Conservation (phyloP, 768 basidiomycete species). For the Podaxis sp. region DNA sequence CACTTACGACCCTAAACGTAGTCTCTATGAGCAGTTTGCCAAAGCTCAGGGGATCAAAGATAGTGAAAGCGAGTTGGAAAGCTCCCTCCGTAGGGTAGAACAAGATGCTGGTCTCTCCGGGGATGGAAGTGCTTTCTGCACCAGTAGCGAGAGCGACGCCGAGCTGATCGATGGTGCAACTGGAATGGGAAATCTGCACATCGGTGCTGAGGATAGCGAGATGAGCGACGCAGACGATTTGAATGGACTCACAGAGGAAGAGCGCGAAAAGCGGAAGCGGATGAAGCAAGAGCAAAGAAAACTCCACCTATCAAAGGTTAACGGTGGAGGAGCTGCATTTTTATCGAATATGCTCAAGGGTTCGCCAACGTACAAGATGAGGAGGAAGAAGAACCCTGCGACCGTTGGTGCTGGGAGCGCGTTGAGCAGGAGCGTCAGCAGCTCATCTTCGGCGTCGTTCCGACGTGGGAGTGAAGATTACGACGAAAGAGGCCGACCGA, state of each 20-base stretch:
- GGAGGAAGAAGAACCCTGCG: conserved; percentile 68
- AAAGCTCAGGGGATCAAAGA: conserved; percentile 36
- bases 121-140: not conserved
- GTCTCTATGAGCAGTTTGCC: conserved; percentile 86
- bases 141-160: conserved; percentile 17
- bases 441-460: conserved; percentile 10
- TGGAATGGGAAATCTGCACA: conserved; percentile 9
- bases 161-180: conserved; percentile 18
- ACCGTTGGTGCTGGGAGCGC: conserved; percentile 10
- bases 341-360: conserved; percentile 59
- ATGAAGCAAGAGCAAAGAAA: conserved; percentile 56
- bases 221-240: conserved; percentile 25
- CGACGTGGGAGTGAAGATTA: conserved; percentile 24
- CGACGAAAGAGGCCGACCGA: conserved; percentile 27
- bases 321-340: conserved; percentile 5
- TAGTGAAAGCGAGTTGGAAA: conserved; percentile 36
- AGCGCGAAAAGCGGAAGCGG: conserved; percentile 83
- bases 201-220: conserved; percentile 17
- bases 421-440: conserved; percentile 5
- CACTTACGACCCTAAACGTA: conserved; percentile 80
- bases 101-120: conserved; percentile 20
- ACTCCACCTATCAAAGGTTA: conserved; percentile 13
- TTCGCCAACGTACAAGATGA: conserved; percentile 83
- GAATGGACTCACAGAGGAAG: conserved; percentile 74
- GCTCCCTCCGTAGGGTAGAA: conserved; percentile 27